These are phyloP conservation scores for Aphanomyces cochlioides DNA, from an alignment of 352 stramenopile genomes.

Conservation along the genomic window DNA sequence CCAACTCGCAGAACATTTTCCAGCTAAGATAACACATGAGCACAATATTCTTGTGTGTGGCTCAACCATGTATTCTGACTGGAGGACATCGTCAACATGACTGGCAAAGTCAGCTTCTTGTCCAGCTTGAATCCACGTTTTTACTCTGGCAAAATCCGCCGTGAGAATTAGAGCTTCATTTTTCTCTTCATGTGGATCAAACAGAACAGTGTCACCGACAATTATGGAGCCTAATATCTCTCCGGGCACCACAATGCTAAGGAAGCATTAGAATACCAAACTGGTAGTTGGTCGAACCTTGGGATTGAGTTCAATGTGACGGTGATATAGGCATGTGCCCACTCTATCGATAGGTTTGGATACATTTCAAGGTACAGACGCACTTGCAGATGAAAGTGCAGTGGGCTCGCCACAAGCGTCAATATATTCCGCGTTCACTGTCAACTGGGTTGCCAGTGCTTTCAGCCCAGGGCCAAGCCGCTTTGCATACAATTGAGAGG, in stretches of 20 bases:
- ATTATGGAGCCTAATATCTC: conserved; percentile 45
- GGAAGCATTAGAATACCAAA: not conserved
- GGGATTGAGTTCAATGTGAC: conserved; percentile 2
- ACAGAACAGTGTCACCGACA: conserved; percentile 55
- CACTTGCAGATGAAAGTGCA: not conserved
- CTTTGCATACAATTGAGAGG: too few relatives aligned
- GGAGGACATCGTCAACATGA: conserved; percentile 41
- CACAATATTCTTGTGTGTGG: too few relatives aligned
- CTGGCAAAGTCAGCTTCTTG: conserved; percentile 46
- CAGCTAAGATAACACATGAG: too few relatives aligned
- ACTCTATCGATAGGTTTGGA: not conserved
- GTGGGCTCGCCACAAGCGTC: not conserved
- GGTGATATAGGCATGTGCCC: conserved; percentile 1
- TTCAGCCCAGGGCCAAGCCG: too few relatives aligned
- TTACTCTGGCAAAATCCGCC: conserved; percentile 54
- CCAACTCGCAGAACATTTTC: too few relatives aligned
- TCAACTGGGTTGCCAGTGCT: not conserved
- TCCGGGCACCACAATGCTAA: not conserved
- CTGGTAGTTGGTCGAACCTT: conserved; percentile 24
- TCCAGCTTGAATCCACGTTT: conserved; percentile 54
- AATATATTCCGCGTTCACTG: not conserved
- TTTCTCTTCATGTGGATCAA: conserved; percentile 16
- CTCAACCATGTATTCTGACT: conserved; percentile 63
- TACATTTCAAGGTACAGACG: not conserved
- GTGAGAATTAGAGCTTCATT: conserved; percentile 45